These are phyloP conservation scores for Cymodocea nodosa DNA, from an alignment of 116 monocot genomes.

Conservation along the genomic window DNA sequence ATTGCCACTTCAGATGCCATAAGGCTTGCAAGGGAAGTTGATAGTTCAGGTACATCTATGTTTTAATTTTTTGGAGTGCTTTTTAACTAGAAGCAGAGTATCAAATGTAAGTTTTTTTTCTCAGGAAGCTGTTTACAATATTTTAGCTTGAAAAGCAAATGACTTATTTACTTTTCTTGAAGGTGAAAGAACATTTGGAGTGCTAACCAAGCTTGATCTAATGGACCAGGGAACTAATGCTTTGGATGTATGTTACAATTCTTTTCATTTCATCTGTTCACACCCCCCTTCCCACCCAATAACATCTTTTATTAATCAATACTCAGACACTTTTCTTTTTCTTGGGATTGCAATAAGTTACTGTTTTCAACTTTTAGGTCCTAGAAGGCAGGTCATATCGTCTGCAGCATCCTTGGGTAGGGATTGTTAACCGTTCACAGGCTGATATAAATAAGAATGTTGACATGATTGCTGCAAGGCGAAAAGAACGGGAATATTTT, in stretches of 20 bases:
- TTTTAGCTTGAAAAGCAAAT: not conserved
- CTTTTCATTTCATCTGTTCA: not conserved
- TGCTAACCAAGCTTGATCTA: constrained; percentile 96
- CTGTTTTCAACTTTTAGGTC: constrained; percentile 30
- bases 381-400: constrained; percentile 96
- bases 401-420: constrained; percentile 97
- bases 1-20: constrained; percentile 99
- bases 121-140: not conserved
- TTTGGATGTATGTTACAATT: constrained; percentile 55
- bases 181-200: constrained; percentile 99
- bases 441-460: constrained; percentile 98
- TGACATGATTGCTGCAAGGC: constrained; percentile 90
- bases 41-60: constrained; percentile 52
- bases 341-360: not conserved
- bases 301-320: not conserved
- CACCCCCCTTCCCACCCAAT: not conserved
- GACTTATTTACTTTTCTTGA: constrained; percentile 1
- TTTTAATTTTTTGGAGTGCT: not conserved
- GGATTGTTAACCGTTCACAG: constrained; percentile 96
- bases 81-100: not conserved
- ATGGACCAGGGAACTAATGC: constrained; percentile 99
- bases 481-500: constrained; percentile 90
- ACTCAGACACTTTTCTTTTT: not conserved
- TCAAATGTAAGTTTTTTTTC: not conserved
- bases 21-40: constrained; percentile 94